These are phyloP conservation scores for Balakata baccata DNA, from an alignment of 345 rosid species.

Conservation along the genomic window DNA sequence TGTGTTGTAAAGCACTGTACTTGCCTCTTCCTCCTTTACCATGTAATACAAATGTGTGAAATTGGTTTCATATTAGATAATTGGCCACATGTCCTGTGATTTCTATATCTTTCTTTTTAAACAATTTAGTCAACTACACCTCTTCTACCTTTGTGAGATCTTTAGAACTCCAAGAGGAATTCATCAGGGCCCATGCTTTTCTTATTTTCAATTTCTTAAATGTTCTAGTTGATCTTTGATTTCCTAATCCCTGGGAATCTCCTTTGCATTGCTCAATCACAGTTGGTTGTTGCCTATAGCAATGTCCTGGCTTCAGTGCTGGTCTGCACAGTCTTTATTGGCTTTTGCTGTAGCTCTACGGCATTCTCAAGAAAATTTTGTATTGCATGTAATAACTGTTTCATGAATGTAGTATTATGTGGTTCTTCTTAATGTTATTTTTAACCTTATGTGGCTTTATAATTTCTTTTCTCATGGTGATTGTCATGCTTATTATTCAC, in stretches of 20 bases:
- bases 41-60: neutral
- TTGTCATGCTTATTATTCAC: neutral
- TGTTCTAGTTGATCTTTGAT: neutral
- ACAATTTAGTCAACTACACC: neutral
- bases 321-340: neutral
- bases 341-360: neutral
- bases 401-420: neutral
- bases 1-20: neutral
- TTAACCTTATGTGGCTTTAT: neutral
- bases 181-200: neutral
- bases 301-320: constrained; percentile 1
- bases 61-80: neutral
- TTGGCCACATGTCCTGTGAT: neutral
- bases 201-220: neutral
- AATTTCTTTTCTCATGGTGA: constrained; percentile 5
- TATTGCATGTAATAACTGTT: neutral
- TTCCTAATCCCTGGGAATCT: neutral
- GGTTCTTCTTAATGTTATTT: constrained; percentile 4
- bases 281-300: neutral
- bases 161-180: neutral
- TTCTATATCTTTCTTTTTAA: neutral
- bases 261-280: neutral
- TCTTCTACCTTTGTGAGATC: neutral
- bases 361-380: neutral
- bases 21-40: neutral